Conservation (phyloP, 2,329 filamentous ascomycete genomes). For the Phyllosticta citribraziliensis region DNA sequence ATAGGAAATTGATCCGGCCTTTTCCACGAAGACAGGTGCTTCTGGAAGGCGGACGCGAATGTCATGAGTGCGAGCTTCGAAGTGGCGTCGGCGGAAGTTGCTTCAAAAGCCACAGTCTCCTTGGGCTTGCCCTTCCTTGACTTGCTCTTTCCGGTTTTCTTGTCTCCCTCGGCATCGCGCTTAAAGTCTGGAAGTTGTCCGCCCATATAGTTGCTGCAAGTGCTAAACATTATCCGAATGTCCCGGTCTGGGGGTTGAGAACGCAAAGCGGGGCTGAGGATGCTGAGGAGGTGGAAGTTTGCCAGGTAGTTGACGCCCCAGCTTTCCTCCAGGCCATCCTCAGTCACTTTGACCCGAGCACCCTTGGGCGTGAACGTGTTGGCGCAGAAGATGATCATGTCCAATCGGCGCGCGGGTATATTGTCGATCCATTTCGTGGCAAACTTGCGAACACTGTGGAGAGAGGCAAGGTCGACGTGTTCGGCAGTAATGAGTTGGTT, state of each 20-base stretch:
- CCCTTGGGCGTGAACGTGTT: slow-evolving; percentile 65
- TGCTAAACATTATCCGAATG: slow-evolving; percentile 76
- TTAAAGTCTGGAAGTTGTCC: slow-evolving; percentile 54
- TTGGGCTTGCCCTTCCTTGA: neutral
- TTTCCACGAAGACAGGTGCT: slow-evolving; percentile 76
- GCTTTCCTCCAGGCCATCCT: slow-evolving; percentile 74
- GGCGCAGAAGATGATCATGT: slow-evolving; percentile 84
- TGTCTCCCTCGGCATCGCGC: slow-evolving; percentile 37
- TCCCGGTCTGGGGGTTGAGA: slow-evolving; percentile 91
- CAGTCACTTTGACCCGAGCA: slow-evolving; percentile 49
- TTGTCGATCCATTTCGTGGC: slow-evolving; percentile 99
- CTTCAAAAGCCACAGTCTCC: slow-evolving; percentile 29
- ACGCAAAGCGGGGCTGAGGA: slow-evolving; percentile 79
- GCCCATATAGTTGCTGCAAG: slow-evolving; percentile 79
- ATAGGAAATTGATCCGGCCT: slow-evolving; percentile 74
- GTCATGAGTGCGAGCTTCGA: slow-evolving; percentile 68
- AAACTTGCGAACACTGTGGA: slow-evolving; percentile 87
- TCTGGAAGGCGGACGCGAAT: slow-evolving; percentile 85
- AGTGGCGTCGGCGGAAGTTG: slow-evolving; percentile 38
- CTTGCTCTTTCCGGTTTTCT: slow-evolving; percentile 36
- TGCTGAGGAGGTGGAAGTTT: slow-evolving; percentile 89
- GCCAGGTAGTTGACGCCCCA: slow-evolving; percentile 95
- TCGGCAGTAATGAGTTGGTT: slow-evolving; percentile 93
- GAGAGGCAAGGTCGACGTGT: slow-evolving; percentile 76
- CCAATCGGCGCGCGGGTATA: slow-evolving; percentile 73